A percentile compares a stretch with the other conserved stretches of the same genome.
These are phyloP conservation scores for Sclerotinia spermophila DNA, from an alignment of 2,329 filamentous ascomycete genomes.

Conservation along the genomic window DNA sequence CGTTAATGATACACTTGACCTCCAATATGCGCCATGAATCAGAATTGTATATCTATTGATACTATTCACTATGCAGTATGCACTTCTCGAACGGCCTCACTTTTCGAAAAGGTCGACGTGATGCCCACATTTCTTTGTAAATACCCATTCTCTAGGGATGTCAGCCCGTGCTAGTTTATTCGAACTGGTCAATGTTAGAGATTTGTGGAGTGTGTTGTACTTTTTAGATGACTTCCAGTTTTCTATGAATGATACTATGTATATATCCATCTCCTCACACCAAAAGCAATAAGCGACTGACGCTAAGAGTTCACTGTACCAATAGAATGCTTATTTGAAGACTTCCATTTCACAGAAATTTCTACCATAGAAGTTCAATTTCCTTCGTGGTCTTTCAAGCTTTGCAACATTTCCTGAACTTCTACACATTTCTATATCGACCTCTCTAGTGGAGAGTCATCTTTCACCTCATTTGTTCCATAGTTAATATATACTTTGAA, in stretches of 20 bases:
- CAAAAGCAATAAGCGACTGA: neutral
- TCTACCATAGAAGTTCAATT: accelerated
- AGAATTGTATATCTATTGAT: too few relatives aligned
- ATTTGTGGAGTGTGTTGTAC: neutral
- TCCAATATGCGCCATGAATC: too few relatives aligned
- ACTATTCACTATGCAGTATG: too few relatives aligned
- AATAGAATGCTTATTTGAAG: neutral
- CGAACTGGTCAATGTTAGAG: accelerated
- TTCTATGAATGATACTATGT: neutral
- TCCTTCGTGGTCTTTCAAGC: neutral
- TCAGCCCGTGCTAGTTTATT: too few relatives aligned
- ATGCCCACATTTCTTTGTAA: too few relatives aligned
- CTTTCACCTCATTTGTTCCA: neutral
- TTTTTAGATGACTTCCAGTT: neutral
- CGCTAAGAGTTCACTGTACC: neutral
- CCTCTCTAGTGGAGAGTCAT: neutral
- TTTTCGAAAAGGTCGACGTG: too few relatives aligned
- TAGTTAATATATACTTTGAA: neutral
- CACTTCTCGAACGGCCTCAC: too few relatives aligned
- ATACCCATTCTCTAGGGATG: too few relatives aligned
- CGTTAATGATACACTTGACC: too few relatives aligned
- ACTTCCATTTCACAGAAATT: neutral
- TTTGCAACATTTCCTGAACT: neutral
- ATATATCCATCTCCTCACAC: neutral
- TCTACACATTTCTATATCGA: neutral